phyloP scores from a whole-genome alignment of 139 green algal species.

The Chlamydomonas asymmetrica region DNA sequence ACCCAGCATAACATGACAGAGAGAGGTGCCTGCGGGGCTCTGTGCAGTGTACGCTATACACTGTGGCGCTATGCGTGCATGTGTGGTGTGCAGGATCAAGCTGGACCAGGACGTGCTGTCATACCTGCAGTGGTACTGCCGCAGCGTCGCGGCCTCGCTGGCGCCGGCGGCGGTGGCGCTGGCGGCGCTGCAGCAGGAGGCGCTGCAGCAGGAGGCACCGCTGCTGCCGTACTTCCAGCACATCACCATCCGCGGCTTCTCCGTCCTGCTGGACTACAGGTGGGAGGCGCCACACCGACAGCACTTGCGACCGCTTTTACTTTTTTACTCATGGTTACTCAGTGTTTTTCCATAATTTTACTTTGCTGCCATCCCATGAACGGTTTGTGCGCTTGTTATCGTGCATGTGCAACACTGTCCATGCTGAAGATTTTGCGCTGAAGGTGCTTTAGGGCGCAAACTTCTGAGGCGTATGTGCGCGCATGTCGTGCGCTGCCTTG shows the following conservation, averaged over 20 bases:
- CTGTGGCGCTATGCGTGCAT: too few relatives aligned
- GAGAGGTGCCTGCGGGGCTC: too few relatives aligned
- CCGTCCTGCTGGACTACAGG: constrained; percentile 40
- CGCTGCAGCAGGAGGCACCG: constrained; percentile 15
- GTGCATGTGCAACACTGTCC: background rate
- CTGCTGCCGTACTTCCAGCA: constrained; percentile 52
- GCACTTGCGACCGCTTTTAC: too few relatives aligned
- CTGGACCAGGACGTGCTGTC: constrained; percentile 65
- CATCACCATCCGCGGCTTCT: constrained; percentile 23
- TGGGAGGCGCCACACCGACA: too few relatives aligned
- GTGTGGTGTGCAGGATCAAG: constrained; percentile 21
- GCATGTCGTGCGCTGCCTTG: too few relatives aligned
- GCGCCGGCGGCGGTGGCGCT: constrained; percentile 24
- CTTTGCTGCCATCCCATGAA: too few relatives aligned
- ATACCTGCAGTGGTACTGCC: constrained; percentile 57
- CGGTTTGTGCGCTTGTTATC: too few relatives aligned
- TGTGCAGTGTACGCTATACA: too few relatives aligned
- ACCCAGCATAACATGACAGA: too few relatives aligned
- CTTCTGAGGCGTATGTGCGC: too few relatives aligned
- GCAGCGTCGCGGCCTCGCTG: constrained; percentile 28
- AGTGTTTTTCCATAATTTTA: constrained; percentile 37
- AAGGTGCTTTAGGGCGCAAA: too few relatives aligned
- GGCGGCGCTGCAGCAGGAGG: constrained; percentile 20
- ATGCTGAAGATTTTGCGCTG: constrained; percentile 39
- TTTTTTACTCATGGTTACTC: background rate